Evolutionary conservation across 148 eudicot genomes (phyloP), one percentile per base, ranked within the genome.

Genomic region (Dianthus caryophyllus): DNA sequence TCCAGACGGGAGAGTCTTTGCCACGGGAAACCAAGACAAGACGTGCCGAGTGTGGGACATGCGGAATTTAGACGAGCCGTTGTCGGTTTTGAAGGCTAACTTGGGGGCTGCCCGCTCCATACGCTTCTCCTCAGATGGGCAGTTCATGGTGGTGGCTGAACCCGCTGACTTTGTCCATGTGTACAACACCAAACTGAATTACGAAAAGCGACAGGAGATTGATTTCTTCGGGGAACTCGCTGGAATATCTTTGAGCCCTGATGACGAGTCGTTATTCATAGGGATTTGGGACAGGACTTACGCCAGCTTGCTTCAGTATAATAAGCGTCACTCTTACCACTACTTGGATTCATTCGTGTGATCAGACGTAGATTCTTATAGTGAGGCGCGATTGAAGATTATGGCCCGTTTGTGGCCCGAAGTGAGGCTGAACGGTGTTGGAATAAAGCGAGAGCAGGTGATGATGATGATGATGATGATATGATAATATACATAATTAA

Each of bases 251-350:
- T 38, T 91, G 65, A 91, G 96, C 67, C 92, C 96, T 12, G 97
- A 91, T 53, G 90, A 86, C n/a, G 96, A 88, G 69, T 70, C 90
- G 6, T 70, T 91, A 26, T 87, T 75, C 73, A 76, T 91, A 29
- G 97, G 97, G 44, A 71, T 91, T 46, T 88, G 92, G 96, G 97
- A 91, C 76, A 81, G 96, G 66, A 91, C 93, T n/a, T 88, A 91
- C 22, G 96, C 92, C 0, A 91, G 97, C 83, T 71, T 91, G 82
- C 80, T 91, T 31, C 90, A 88, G 78, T 91, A 75, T 67, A 88
- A 91, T 51, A 80, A 76, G 72, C 81, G 71, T 60, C 88, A 81
- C 22, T 26, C 71, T 1, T 85, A 81, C 39, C 77, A 74, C 15
- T 88, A 91, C 81, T 85, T 88, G 55, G 97, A 88, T 77, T 86